These are phyloP conservation scores for Schizosaccharomyces lindneri DNA, from an alignment of 805 yeast genomes.

Conservation along the genomic window DNA sequence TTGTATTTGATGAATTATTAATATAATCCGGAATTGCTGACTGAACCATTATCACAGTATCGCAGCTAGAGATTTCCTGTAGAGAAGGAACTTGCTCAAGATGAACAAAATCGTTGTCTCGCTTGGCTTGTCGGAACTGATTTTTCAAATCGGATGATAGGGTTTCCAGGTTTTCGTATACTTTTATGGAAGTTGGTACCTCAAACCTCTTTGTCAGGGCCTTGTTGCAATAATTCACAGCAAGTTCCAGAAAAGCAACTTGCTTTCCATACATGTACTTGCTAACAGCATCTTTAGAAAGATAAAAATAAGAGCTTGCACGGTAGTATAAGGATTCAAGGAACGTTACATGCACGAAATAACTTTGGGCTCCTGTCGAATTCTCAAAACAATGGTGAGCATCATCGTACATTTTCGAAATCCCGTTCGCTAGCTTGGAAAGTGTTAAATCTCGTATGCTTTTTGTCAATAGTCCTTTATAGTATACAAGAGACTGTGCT, in stretches of 20 bases:
- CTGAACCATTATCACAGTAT: neutral
- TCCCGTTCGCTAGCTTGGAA: neutral
- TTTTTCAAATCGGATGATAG: neutral
- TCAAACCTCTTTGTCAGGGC: neutral
- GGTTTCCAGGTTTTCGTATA: neutral
- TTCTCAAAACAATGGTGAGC: neutral
- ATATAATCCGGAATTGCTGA: neutral
- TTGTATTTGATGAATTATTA: neutral
- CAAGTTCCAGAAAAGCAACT: neutral
- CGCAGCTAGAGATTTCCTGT: neutral
- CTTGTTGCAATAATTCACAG: neutral
- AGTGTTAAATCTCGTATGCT: neutral
- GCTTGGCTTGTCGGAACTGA: neutral
- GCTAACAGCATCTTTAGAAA: neutral
- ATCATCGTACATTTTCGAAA: neutral
- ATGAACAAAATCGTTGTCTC: neutral
- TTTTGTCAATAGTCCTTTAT: neutral
- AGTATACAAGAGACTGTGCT: neutral
- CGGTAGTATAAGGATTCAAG: neutral
- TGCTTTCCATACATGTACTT: neutral
- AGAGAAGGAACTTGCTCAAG: neutral
- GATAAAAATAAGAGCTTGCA: neutral
- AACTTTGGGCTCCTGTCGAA: neutral
- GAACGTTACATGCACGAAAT: neutral
- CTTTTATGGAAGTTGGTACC: neutral